Conservation (phyloP, 2,329 filamentous ascomycete genomes). For the Rasamsonia emersonii region DNA sequence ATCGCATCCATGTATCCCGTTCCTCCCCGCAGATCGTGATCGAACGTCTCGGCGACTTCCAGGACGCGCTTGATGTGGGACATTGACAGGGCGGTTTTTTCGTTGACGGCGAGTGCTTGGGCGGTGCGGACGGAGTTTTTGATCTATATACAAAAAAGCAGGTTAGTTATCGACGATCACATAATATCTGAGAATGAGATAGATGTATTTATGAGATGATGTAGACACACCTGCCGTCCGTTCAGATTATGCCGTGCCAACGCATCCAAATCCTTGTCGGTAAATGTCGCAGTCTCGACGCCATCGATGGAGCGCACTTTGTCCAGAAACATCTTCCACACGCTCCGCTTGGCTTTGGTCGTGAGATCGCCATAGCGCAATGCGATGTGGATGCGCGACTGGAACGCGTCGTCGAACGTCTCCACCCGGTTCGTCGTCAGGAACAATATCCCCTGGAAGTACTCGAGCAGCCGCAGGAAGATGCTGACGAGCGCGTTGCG, state of each 20-base stretch:
- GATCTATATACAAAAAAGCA: slow-evolving; percentile 48
- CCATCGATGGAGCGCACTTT: slow-evolving; percentile 59
- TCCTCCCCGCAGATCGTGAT: slow-evolving; percentile 73
- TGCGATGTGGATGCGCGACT: slow-evolving; percentile 78
- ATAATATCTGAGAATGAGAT: not conserved
- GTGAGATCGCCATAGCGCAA: slow-evolving; percentile 70
- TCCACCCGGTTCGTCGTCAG: slow-evolving; percentile 79
- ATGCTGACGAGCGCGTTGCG: slow-evolving; percentile 80
- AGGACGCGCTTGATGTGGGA: slow-evolving; percentile 71
- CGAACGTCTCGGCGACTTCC: slow-evolving; percentile 76
- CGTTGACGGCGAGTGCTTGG: slow-evolving; percentile 72
- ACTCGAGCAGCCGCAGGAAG: slow-evolving; percentile 78
- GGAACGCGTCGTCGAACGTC: slow-evolving; percentile 86
- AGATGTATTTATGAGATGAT: too few relatives aligned
- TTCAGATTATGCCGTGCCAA: slow-evolving; percentile 63
- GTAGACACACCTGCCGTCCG: slow-evolving; percentile 50
- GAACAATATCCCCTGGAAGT: slow-evolving; percentile 86
- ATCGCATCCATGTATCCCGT: slow-evolving; percentile 74
- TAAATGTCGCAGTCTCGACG: slow-evolving; percentile 38
- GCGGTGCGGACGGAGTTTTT: slow-evolving; percentile 81
- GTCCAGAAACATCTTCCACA: slow-evolving; percentile 79
- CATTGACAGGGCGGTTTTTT: slow-evolving; percentile 64
- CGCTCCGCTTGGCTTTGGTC: slow-evolving; percentile 61
- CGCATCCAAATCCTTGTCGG: slow-evolving; percentile 56
- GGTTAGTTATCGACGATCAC: slow-evolving; percentile 3